A percentile compares a stretch with the other conserved stretches of the same genome.
These are phyloP conservation scores for Cordyceps cateniannulata DNA, from an alignment of 2,329 filamentous ascomycete species.

Conservation along the genomic window DNA sequence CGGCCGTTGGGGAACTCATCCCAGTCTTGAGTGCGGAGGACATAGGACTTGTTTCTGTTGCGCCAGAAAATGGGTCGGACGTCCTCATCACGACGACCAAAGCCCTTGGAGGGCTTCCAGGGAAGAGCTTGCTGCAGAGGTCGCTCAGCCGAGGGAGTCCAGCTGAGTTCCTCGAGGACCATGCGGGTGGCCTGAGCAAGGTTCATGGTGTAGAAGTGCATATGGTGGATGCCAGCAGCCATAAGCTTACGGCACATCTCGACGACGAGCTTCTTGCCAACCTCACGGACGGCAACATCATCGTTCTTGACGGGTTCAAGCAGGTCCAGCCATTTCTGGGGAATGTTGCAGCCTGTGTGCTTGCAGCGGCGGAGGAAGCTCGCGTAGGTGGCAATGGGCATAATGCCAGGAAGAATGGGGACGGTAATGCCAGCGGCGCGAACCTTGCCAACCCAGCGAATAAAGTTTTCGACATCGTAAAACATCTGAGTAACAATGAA, in stretches of 20 bases:
- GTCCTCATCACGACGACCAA: constrained; percentile 85
- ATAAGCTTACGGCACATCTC: constrained; percentile 86
- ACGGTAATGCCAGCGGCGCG: constrained; percentile 77
- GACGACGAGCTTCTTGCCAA: constrained; percentile 80
- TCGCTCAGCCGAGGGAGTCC: constrained; percentile 70
- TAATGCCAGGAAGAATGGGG: constrained; percentile 80
- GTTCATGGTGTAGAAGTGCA: constrained; percentile 99
- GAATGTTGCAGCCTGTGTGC: constrained; percentile 84
- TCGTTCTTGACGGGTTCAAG: constrained; percentile 96
- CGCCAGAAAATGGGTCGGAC: constrained; percentile 98
- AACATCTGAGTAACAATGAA: constrained; percentile 99
- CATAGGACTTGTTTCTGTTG: constrained; percentile 92
- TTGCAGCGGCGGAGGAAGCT: constrained; percentile 85
- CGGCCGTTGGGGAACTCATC: constrained; percentile 98
- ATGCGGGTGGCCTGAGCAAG: constrained; percentile 88
- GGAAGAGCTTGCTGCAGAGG: constrained; percentile 86
- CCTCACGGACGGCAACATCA: constrained; percentile 82
- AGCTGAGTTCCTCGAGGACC: constrained; percentile 82
- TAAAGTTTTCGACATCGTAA: constrained; percentile 93
- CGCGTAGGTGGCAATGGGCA: constrained; percentile 87
- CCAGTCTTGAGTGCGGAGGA: constrained; percentile 95
- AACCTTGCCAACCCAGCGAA: constrained; percentile 83
- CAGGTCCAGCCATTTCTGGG: constrained; percentile 69
- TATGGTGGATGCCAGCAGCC: constrained; percentile 71
- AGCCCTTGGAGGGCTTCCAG: constrained; percentile 89